Conservation (phyloP, 805 yeast genomes). For the Candida ipomoeae region DNA sequence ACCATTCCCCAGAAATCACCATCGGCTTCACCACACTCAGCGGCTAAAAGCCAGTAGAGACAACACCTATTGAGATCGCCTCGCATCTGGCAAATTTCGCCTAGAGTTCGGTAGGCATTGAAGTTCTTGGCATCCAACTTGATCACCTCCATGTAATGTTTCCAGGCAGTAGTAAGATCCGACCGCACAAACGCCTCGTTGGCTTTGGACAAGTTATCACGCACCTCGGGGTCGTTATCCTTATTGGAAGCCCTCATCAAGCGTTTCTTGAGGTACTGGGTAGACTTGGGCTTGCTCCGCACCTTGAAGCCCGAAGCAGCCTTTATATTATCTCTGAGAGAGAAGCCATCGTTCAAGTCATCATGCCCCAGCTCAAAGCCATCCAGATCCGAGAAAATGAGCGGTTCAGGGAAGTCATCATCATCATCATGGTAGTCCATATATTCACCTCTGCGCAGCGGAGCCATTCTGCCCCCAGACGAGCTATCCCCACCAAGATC, state of each 20-base stretch:
- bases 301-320: conserved; percentile 62
- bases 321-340: conserved; percentile 59
- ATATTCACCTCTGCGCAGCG: background rate
- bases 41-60: conserved; percentile 77
- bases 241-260: conserved; percentile 33
- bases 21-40: conserved; percentile 72
- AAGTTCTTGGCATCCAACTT: conserved; percentile 72
- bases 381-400: conserved; percentile 22
- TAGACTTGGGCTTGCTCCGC: conserved; percentile 31
- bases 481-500: background rate
- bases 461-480: background rate
- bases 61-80: conserved; percentile 71
- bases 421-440: conserved; percentile 5
- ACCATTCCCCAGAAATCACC: conserved; percentile 74
- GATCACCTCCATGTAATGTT: conserved; percentile 63
- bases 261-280: conserved; percentile 36
- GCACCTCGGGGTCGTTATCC: conserved; percentile 69
- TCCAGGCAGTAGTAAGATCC: conserved; percentile 56
- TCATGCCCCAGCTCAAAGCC: conserved; percentile 29
- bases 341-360: conserved; percentile 39
- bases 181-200: conserved; percentile 73
- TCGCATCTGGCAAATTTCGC: conserved; percentile 71
- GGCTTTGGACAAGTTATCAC: conserved; percentile 62
- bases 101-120: conserved; percentile 83
- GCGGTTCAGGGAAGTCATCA: conserved; percentile 18